These are phyloP conservation scores for Capsella bursapastoris DNA, from an alignment of 345 rosid genomes.

Conservation along the genomic window DNA sequence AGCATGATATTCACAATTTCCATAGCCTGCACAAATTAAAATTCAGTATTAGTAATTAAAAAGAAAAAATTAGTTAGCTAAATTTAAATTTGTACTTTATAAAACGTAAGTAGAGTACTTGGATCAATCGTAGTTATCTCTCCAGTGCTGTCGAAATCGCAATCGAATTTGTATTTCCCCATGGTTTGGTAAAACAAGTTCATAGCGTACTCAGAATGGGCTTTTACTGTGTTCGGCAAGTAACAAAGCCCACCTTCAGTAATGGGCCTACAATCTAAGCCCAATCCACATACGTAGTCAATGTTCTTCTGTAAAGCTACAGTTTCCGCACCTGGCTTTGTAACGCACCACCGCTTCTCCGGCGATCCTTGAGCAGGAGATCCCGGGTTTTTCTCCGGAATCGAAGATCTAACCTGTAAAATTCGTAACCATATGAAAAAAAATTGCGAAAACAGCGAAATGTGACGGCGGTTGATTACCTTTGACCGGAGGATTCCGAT, in stretches of 20 bases:
- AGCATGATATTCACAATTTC: constrained; percentile 34
- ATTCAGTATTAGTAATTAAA: neutral
- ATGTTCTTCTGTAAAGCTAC: constrained; percentile 67
- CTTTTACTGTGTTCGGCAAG: constrained; percentile 63
- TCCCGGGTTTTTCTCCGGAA: constrained; percentile 46
- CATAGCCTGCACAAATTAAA: constrained; percentile 36
- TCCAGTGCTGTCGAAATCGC: constrained; percentile 67
- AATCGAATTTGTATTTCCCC: constrained; percentile 55
- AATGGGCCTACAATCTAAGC: constrained; percentile 62
- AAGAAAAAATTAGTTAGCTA: neutral
- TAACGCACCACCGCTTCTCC: constrained; percentile 56
- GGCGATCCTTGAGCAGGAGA: constrained; percentile 16
- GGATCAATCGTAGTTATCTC: constrained; percentile 54
- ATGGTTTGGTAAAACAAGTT: constrained; percentile 65
- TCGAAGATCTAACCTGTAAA: constrained; percentile 59
- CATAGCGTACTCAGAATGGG: constrained; percentile 77
- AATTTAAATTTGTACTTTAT: neutral
- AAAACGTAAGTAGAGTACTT: constrained; percentile 45
- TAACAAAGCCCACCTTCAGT: constrained; percentile 57
- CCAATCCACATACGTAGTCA: constrained; percentile 70
- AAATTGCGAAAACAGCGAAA: constrained; percentile 18
- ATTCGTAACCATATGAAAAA: neutral
- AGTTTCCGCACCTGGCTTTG: constrained; percentile 54
- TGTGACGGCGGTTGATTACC: constrained; percentile 60
- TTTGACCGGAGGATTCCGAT: constrained; percentile 71